A percentile compares a stretch with the other conserved stretches of the same genome.
Conservation (phyloP, 768 basidiomycete species). For the Paxillus rubicundulus region DNA sequence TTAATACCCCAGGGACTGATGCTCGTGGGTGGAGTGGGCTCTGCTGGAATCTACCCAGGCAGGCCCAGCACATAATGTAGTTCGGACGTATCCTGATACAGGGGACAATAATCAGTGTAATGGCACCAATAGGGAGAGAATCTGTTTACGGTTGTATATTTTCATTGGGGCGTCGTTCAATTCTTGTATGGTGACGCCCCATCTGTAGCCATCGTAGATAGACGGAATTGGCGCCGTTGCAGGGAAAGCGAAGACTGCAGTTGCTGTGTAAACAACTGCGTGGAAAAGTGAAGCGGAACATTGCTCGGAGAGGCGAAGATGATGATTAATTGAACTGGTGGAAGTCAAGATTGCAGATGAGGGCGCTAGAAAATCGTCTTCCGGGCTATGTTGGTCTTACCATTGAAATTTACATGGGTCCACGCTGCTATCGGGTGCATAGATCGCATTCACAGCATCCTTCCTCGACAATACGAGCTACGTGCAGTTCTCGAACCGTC, state of each 20-base stretch:
- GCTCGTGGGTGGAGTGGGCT: constrained; percentile 13
- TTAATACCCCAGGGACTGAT: constrained; percentile 7
- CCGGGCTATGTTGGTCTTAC: constrained; percentile 8
- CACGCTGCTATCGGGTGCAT: background rate
- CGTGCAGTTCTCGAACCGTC: background rate
- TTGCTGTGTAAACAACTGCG: background rate
- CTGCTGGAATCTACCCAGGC: constrained; percentile 18
- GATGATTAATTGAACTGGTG: background rate
- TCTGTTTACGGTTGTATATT: constrained; percentile 16
- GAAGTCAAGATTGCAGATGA: background rate
- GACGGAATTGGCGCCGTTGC: background rate
- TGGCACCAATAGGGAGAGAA: background rate
- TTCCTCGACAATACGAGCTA: background rate
- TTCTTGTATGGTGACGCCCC: constrained; percentile 14
- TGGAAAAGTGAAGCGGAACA: constrained; percentile 2
- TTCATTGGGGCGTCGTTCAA: background rate
- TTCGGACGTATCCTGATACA: constrained; percentile 12
- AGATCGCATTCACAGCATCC: background rate
- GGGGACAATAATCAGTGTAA: background rate
- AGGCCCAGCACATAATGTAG: constrained; percentile 8
- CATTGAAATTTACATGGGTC: background rate
- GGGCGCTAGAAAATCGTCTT: background rate
- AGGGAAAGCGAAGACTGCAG: constrained; percentile 3
- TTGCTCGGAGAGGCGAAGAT: background rate
- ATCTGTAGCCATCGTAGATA: constrained; percentile 14